Base-by-base conservation (phyloP, 139 green algal genomes). In the Tetradesmus lagerheimii region DNA sequence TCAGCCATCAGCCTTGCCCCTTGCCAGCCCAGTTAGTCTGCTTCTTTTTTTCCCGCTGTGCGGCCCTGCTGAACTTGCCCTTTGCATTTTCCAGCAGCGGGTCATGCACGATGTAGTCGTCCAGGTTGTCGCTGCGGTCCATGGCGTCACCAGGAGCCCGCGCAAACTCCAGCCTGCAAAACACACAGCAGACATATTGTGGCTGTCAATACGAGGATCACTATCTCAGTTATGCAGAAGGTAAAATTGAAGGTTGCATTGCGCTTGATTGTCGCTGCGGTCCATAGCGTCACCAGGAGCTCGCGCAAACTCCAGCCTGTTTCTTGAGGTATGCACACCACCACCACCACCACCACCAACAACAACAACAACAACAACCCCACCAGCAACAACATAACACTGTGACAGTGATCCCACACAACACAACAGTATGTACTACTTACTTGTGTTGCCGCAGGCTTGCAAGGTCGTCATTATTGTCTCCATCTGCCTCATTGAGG, bases 91-190 rank as follows among this genome's bases (percentile, higher is more conserved):
- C 94, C 37, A 96, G 91, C 83, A 98, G 90, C 1, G 96, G 96
- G 80, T 98, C 96, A 74, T 92, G 80, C 80, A 96, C 96, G 67
- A 96, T 92, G 39, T 98, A 97, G 85, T 98, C 94, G 67, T 98
- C 96, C 12, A 95, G 87, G 89, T 96, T 93, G 8, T 97, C 94
- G 27, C 85, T 92, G 31, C 94, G 91, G 0, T 83, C 89, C 94
- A 97, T 97, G 62, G 83, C 89, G 80, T 95, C 95, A 25, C 89
- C 64, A 6, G 35, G 4, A 35, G 79, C 75, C 4, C 82, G 82
- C 18, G 45, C 41, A 66, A 85, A 87, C 80, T 89, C 83, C 85
- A 92, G 77, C 77, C 66, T 80, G 31, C 53, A 76, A 81, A 25
- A 18, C 74, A 81, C 15, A 66, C 8, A 53, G 45, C 8, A 53